phyloP scores from a whole-genome alignment of 176 grass and related monocot species.

The Ensete ventricosum region DNA sequence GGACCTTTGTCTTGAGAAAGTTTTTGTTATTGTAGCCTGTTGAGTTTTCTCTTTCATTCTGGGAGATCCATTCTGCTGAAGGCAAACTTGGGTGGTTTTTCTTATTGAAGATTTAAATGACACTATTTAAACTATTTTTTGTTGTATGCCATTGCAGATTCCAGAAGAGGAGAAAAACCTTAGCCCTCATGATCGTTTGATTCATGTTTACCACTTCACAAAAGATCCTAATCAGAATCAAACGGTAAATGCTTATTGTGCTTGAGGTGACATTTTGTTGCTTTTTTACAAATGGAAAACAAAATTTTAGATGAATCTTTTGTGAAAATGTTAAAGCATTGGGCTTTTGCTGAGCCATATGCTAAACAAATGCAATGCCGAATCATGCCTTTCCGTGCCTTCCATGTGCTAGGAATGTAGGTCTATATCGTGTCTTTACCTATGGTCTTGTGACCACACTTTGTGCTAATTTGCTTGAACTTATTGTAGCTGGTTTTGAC shows the following conservation, averaged over 20 bases:
- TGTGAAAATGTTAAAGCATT: background rate
- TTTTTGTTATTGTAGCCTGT: background rate
- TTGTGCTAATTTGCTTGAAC: too few relatives aligned
- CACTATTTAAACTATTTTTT: too few relatives aligned
- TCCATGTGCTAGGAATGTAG: too few relatives aligned
- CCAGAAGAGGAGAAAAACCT: constrained; percentile 96
- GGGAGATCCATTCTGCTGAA: background rate
- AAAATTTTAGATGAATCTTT: background rate
- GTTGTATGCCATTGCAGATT: constrained; percentile 42
- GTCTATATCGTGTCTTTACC: too few relatives aligned
- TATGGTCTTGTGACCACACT: too few relatives aligned
- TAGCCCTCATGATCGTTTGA: constrained; percentile 75
- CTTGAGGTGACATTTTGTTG: background rate
- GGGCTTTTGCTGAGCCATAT: too few relatives aligned
- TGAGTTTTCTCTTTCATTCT: background rate
- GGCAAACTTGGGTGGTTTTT: background rate
- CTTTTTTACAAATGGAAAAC: background rate
- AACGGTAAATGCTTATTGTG: constrained; percentile 45
- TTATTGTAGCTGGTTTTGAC: too few relatives aligned
- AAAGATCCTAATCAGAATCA: constrained; percentile 85
- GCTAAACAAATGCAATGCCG: too few relatives aligned
- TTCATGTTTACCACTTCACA: constrained; percentile 95
- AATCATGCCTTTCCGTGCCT: too few relatives aligned
- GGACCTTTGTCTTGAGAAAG: background rate
- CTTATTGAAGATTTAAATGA: too few relatives aligned